These are phyloP conservation scores for Xylaria longipes DNA, from an alignment of 495 filamentous ascomycete species.

Conservation along the genomic window DNA sequence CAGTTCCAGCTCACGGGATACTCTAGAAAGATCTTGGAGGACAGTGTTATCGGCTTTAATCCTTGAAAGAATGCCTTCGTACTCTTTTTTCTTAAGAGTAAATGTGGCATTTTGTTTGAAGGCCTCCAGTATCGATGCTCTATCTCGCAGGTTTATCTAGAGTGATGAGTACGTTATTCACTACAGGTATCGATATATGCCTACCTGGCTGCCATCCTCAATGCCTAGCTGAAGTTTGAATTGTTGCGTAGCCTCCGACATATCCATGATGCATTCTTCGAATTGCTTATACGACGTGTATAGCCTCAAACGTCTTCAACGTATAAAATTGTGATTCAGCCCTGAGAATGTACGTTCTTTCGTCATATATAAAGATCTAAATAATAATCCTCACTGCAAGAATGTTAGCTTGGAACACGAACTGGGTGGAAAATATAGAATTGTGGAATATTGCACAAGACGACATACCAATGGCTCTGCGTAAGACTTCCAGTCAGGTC, in stretches of 20 bases:
- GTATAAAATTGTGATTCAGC: background rate
- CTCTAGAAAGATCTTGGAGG: background rate
- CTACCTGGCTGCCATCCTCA: background rate
- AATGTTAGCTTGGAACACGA: background rate
- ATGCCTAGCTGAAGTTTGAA: background rate
- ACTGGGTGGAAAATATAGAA: background rate
- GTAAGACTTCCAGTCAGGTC: slow-evolving; percentile 8
- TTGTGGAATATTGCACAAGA: background rate
- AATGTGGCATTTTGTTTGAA: background rate
- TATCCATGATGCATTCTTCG: background rate
- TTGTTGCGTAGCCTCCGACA: background rate
- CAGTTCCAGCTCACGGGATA: background rate
- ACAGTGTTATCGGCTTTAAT: background rate
- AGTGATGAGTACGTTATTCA: background rate
- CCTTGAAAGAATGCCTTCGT: slow-evolving; percentile 1
- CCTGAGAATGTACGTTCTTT: background rate
- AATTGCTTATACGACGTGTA: background rate
- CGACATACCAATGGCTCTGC: background rate
- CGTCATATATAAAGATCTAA: background rate
- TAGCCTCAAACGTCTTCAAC: background rate
- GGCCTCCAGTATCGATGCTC: background rate
- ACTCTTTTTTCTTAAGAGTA: background rate
- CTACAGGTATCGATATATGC: background rate
- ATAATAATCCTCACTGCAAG: background rate
- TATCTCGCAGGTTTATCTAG: background rate